These are phyloP conservation scores for Leishmania mexicana DNA, from an alignment of 208 protist genomes.

Conservation along the genomic window DNA sequence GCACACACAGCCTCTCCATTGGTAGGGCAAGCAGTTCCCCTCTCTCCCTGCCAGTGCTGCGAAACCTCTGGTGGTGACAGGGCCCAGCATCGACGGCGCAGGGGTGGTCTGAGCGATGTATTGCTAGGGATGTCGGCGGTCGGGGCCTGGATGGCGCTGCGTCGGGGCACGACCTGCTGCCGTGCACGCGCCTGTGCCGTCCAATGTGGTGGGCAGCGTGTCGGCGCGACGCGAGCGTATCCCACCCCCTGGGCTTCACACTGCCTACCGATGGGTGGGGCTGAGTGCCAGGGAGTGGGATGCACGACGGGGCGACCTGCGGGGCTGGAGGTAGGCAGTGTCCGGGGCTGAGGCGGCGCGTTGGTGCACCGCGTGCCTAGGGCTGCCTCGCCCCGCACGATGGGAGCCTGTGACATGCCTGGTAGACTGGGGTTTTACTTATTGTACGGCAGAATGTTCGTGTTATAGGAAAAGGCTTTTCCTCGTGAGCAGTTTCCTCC, in stretches of 20 bases:
- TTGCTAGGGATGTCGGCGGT: background rate
- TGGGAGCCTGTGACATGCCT: background rate
- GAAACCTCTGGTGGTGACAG: background rate
- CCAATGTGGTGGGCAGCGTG: background rate
- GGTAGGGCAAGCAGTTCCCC: background rate
- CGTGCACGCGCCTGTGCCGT: background rate
- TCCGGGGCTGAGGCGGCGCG: background rate
- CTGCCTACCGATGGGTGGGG: background rate
- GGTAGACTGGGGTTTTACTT: background rate
- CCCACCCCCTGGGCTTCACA: background rate
- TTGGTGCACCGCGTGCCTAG: background rate
- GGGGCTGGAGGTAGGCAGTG: background rate
- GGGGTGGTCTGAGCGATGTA: background rate
- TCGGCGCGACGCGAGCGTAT: background rate
- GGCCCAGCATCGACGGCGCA: background rate
- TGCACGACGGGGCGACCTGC: background rate
- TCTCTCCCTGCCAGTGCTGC: background rate
- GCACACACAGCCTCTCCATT: background rate
- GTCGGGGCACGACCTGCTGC: background rate
- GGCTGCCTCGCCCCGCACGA: too few relatives aligned
- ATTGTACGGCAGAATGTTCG: too few relatives aligned
- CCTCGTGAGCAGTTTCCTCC: background rate
- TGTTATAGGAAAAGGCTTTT: accelerated
- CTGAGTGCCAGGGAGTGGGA: background rate
- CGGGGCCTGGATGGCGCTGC: background rate